Base-by-base conservation (phyloP, 2,329 filamentous ascomycete species). In the Cryphonectria japonica region DNA sequence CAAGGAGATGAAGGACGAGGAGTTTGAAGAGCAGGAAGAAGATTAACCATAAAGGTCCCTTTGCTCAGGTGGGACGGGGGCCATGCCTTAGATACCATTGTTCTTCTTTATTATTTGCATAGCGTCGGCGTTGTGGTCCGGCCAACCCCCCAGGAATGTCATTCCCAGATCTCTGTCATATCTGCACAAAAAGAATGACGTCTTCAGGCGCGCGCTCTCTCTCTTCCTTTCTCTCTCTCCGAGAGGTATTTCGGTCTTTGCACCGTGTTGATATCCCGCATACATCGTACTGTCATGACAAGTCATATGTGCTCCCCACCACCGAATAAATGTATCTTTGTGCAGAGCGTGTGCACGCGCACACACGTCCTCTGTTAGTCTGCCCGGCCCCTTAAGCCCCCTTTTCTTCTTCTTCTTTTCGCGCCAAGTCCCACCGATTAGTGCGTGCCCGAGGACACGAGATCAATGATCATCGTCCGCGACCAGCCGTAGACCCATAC, bases 1-100 rank as follows among this genome's bases (percentile, higher is more conserved):
- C 11, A 91, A 88, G 76, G 95, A 98, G 79, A 92, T 94, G 7
- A 87, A 88, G 69, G 91, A 93, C 73, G 87, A 88, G 64, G 84
- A 87, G 72, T 87, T 89, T 52, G 84, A 84, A 16, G 82, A 84
- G 16, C 79, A 82, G 61, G 80, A 82, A 34, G 78, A 80, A 43
- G 75, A 69, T 19, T 52, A 29, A 65, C 14, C 16, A 4, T 67
- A 4, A 11, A 16, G 5, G 16, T 11, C 0, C 26, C 4, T 13
- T 13, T 16, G 32, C 16, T 65, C 16, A 65, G 70, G 22, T 46
- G 29, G 41, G 32, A 46, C 19, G 32, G 57, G 39, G 29, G 6
- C 6, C 37, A 26, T 50, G 37, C 7, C 59, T 13, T 26, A 62
- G 68, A 61, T 37, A 66, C 50, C 26, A 60, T 57, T 29, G 41